Evolutionary conservation across 164 flowering plant species (phyloP).

Genomic region (Vitis riparia): DNA sequence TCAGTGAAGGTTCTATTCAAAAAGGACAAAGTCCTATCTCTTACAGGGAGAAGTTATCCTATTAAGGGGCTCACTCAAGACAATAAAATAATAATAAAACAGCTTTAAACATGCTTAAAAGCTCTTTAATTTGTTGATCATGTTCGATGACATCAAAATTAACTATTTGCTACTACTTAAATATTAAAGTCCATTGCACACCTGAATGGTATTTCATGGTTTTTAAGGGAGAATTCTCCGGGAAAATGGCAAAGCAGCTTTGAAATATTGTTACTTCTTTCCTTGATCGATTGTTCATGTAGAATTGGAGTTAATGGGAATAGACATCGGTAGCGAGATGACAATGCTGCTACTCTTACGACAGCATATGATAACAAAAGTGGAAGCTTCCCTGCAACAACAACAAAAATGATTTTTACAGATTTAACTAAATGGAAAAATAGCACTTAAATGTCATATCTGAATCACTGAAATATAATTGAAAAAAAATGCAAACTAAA

Average conservation of each 20-base stretch:
- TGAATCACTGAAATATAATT: not conserved
- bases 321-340: conserved; percentile 29
- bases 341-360: conserved; percentile 37
- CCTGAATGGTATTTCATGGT: conserved; percentile 52
- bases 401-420: not conserved
- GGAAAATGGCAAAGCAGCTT: conserved; percentile 36
- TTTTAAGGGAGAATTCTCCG: conserved; percentile 28
- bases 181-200: conserved; percentile 17
- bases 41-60: no score
- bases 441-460: no score
- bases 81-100: no score
- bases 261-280: conserved; percentile 22
- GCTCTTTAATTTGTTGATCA: no score
- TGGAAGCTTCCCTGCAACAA: conserved; percentile 42
- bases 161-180: not conserved
- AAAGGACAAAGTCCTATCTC: no score
- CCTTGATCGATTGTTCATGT: conserved; percentile 22
- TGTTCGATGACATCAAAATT: not conserved
- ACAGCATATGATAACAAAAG: conserved; percentile 38
- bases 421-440: not conserved
- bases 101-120: no score
- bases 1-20: no score
- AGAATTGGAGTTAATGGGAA: conserved; percentile 18
- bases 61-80: no score
- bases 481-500: not conserved